Evolutionary conservation across 2,329 filamentous ascomycete genomes (phyloP).

Genomic region (Aureobasidium pullulans): DNA sequence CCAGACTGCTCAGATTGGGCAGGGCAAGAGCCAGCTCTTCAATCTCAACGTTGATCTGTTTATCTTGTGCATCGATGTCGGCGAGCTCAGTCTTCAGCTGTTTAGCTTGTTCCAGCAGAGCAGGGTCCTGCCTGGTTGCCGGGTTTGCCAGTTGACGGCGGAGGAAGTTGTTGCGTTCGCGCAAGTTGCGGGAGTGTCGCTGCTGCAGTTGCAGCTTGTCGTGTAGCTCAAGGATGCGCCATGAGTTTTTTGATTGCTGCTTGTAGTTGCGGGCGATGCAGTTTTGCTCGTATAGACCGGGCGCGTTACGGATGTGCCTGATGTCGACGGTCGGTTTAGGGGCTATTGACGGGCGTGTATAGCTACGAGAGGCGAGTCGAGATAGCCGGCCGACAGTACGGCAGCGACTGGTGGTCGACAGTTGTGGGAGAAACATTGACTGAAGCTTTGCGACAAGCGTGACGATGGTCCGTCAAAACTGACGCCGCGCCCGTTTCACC

Average conservation of each 20-base stretch:
- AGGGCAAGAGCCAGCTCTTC: conserved; percentile 66
- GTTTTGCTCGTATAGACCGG: conserved; percentile 72
- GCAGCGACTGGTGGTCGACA: not conserved
- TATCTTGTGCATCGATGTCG: conserved; percentile 55
- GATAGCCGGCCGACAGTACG: conserved; percentile 1
- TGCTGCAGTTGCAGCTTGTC: conserved; percentile 46
- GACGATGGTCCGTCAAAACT: not conserved
- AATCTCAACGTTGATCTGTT: conserved; percentile 57
- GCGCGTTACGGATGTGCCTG: conserved; percentile 82
- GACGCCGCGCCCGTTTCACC: conserved; percentile 10
- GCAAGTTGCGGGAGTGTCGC: conserved; percentile 50
- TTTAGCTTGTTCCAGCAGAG: conserved; percentile 56
- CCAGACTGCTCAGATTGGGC: conserved; percentile 74
- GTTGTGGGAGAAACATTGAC: conserved; percentile 3
- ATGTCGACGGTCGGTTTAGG: conserved; percentile 76
- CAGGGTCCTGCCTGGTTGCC: conserved; percentile 7
- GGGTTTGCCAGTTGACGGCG: conserved; percentile 22
- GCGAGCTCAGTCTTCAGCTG: conserved; percentile 56
- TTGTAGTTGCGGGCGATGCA: conserved; percentile 80
- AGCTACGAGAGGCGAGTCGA: conserved; percentile 19
- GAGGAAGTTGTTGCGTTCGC: conserved; percentile 60
- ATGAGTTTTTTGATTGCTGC: conserved; percentile 44
- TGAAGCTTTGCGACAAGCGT: not conserved
- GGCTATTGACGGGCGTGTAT: conserved; percentile 58
- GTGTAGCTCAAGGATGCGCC: conserved; percentile 45